Evolutionary conservation across 2,329 filamentous ascomycete species (phyloP), one percentile per base, ranked within the genome.

Genomic region (Xylariaceae sp.): DNA sequence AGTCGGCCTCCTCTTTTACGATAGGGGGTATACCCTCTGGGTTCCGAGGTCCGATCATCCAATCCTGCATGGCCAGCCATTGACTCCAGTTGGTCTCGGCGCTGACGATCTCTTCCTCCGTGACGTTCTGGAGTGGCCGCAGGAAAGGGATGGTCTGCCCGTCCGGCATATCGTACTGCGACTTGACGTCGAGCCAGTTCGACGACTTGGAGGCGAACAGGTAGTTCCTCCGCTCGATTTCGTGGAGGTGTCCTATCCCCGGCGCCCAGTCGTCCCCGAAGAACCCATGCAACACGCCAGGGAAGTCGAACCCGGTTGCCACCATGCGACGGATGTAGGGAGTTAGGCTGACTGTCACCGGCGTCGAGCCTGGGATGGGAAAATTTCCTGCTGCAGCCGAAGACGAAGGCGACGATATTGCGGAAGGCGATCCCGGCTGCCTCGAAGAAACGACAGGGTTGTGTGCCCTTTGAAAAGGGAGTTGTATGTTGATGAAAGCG

Each of bases 21-120:
- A 50, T 46, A 16, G 56, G 48, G 23, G 52, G 46, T 32, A 55
- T 51, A 28, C 59, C 51, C 31, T 71, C 69, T 5, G 83, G 85
- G 21, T 83, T 82, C 45, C 86, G 70, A 1, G 86, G 85, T 2
- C 89, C 89, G n/a, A 96, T 69, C 88, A 95, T 94, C 90, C 90
- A 97, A 62, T 96, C 90, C 62, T 95, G 88, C 87, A 96, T 94
- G 9, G 87, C 87, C 21, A 96, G 68, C 90, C 90, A 97, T 55
- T 90, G 83, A 59, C 88, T 94, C 92, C 92, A 98, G 43, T 74
- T 81, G 46, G 76, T 74, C 65, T 97, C 90, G 0, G 89, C 89
- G 11, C 70, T 76, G 46, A 85, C 76, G 46, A 97, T 86, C 66
- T 97, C 92, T 15, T 78, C 76, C 55, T 90, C 80, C 6, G 78